Evolutionary conservation across 1,284 basidiomycete species (phyloP), one percentile per base, ranked within the genome.

Genomic region (Melanopsichium pennsylvanicum): DNA sequence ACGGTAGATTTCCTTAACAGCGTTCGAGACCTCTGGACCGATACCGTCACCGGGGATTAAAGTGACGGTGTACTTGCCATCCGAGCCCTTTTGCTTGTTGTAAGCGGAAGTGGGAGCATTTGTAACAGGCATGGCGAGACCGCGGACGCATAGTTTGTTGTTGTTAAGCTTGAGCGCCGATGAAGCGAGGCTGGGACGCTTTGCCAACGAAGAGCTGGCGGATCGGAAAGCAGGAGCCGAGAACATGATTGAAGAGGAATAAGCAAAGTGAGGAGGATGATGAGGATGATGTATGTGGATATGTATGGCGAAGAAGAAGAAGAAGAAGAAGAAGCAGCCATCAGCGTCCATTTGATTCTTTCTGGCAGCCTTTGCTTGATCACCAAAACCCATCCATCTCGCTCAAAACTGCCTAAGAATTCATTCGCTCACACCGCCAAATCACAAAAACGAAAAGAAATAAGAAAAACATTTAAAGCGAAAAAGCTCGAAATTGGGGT

Each of bases 1-100:
- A 44, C 84, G 83, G 84, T 95, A 98, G 83, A 99, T 98, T 70
- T 88, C 85, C 84, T 96, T 96, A 79, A 99, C 89, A 62, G 94
- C 90, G 85, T 96, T 86, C 83, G 92, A 91, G 77, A 99, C 97
- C 85, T 99, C 96, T 42, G 95, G 93, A 43, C 96, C 96, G 85
- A 99, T 98, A 83, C 94, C 46, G 81, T 95, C 92, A 81, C 92
- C 92, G 36, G 92, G 90, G 82, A 95, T 92, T 67, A 95, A 84
- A 42, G 93, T 93, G 43, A 95, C 93, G 40, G 89, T 89, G 84
- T 93, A 97, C 86, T 96, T 96, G 70, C 94, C 94, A 49, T 79
- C 75, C 35, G 76, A 45, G 40, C 69, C 76, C 62, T 74, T 72
- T 59, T 78, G 42, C 74, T 80, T 78, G 56, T 63, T 66, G 69